These are phyloP conservation scores for Phytophthora palmivora DNA, from an alignment of 352 stramenopile genomes.

Conservation along the genomic window DNA sequence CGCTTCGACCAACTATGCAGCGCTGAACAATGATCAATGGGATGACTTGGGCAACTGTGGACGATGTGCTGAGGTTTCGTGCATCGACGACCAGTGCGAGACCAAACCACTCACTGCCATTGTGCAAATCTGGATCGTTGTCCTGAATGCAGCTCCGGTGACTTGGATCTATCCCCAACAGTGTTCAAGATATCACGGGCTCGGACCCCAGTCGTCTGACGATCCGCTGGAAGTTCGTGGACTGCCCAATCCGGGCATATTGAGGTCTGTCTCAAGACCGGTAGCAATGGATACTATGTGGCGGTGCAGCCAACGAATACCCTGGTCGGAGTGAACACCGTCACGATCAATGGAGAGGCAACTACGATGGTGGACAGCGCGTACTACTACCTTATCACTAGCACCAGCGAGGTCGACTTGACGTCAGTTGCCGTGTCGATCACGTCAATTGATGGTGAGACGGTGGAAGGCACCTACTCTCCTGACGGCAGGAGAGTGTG, in stretches of 20 bases:
- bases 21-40: slow-evolving; percentile 69
- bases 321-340: slow-evolving; percentile 45
- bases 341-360: slow-evolving; percentile 60
- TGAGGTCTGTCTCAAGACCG: slow-evolving; percentile 69
- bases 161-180: slow-evolving; percentile 69
- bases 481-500: slow-evolving; percentile 53
- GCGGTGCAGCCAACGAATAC: slow-evolving; percentile 68
- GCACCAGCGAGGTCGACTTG: slow-evolving; percentile 39
- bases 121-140: slow-evolving; percentile 74
- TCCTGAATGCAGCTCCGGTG: slow-evolving; percentile 67
- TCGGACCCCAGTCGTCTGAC: slow-evolving; percentile 52
- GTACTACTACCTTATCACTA: slow-evolving; percentile 65
- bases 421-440: slow-evolving; percentile 47
- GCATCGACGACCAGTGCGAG: slow-evolving; percentile 53
- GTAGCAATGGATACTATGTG: slow-evolving; percentile 62
- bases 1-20: slow-evolving; percentile 65
- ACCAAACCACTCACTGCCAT: slow-evolving; percentile 47
- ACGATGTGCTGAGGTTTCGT: slow-evolving; percentile 61
- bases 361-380: slow-evolving; percentile 67
- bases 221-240: slow-evolving; percentile 68
- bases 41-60: slow-evolving; percentile 57
- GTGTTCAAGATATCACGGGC: slow-evolving; percentile 73
- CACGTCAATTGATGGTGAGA: slow-evolving; percentile 57
- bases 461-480: slow-evolving; percentile 57
- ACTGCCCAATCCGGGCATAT: slow-evolving; percentile 56